Percentiles rank a stretch among this genome's conserved stretches.
Conservation (phyloP, 768 basidiomycete genomes). For the Collybia mongolica region DNA sequence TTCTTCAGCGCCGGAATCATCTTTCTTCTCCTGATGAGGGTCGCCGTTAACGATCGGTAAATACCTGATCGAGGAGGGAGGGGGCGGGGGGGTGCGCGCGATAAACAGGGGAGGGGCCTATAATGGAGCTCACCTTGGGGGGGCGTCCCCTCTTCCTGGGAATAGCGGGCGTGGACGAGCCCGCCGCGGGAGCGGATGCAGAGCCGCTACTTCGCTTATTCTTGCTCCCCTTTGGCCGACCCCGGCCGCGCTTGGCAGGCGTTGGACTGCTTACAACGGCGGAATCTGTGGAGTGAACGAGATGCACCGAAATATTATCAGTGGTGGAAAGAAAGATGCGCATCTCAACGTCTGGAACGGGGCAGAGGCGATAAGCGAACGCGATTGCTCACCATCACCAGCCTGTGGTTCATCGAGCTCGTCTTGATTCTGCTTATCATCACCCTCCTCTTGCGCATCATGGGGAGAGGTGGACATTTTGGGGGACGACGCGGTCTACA, state of each 20-base stretch:
- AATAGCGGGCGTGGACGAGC: slow-evolving; percentile 31
- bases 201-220: slow-evolving; percentile 47
- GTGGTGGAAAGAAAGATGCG: slow-evolving; percentile 10
- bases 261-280: slow-evolving; percentile 32
- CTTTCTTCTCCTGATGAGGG: slow-evolving; percentile 40
- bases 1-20: slow-evolving; percentile 44
- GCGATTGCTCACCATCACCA: slow-evolving; percentile 34
- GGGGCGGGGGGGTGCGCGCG: slow-evolving; percentile 15
- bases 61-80: slow-evolving; percentile 13
- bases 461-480: slow-evolving; percentile 63
- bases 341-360: not conserved
- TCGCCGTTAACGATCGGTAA: slow-evolving; percentile 16
- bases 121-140: slow-evolving; percentile 49
- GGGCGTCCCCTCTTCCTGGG: slow-evolving; percentile 66
- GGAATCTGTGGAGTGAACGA: slow-evolving; percentile 30
- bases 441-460: slow-evolving; percentile 49
- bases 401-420: slow-evolving; percentile 52
- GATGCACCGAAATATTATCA: slow-evolving; percentile 21
- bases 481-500: slow-evolving; percentile 25
- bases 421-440: slow-evolving; percentile 56
- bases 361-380: slow-evolving; percentile 2
- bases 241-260: slow-evolving; percentile 74
- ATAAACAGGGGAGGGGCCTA: slow-evolving; percentile 12
- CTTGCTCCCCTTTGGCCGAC: slow-evolving; percentile 89
- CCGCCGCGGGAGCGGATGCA: slow-evolving; percentile 25